Evolutionary conservation across 2,329 filamentous ascomycete genomes (phyloP).

Genomic region (Microsporum ferrugineum): DNA sequence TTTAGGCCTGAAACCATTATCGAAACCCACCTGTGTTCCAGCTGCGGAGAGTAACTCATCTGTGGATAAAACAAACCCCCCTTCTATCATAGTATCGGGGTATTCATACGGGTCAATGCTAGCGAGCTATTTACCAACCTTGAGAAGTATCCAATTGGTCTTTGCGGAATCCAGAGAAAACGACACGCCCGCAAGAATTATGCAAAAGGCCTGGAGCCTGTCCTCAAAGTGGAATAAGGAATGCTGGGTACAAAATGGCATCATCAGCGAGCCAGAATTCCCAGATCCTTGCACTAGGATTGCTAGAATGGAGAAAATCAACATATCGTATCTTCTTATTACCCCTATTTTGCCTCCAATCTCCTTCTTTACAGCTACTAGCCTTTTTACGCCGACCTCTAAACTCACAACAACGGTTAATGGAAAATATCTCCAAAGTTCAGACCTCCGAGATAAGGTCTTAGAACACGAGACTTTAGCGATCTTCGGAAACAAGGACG

Average conservation of each 20-base stretch:
- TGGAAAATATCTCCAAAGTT: constrained; percentile 21
- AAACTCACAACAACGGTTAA: constrained; percentile 18
- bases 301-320: constrained; percentile 3
- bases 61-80: not conserved
- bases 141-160: constrained; percentile 46
- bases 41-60: constrained; percentile 13
- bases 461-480: constrained; percentile 49
- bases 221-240: constrained; percentile 50
- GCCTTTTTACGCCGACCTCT: constrained; percentile 30
- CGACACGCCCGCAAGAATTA: constrained; percentile 44
- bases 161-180: constrained; percentile 49
- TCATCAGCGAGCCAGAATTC: not conserved
- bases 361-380: constrained; percentile 52
- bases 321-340: constrained; percentile 46
- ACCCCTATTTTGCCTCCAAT: constrained; percentile 51
- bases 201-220: constrained; percentile 56
- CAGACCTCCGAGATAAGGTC: constrained; percentile 46
- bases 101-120: constrained; percentile 90
- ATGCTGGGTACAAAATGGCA: constrained; percentile 15
- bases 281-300: not conserved
- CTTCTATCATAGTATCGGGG: constrained; percentile 53
- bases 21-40: too few species aligned
- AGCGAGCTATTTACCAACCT: constrained; percentile 54
- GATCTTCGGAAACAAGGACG: constrained; percentile 64
- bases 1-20: constrained; percentile 40